Evolutionary conservation across 139 green algal species (phyloP).

Genomic region (Closterium sp.): DNA sequence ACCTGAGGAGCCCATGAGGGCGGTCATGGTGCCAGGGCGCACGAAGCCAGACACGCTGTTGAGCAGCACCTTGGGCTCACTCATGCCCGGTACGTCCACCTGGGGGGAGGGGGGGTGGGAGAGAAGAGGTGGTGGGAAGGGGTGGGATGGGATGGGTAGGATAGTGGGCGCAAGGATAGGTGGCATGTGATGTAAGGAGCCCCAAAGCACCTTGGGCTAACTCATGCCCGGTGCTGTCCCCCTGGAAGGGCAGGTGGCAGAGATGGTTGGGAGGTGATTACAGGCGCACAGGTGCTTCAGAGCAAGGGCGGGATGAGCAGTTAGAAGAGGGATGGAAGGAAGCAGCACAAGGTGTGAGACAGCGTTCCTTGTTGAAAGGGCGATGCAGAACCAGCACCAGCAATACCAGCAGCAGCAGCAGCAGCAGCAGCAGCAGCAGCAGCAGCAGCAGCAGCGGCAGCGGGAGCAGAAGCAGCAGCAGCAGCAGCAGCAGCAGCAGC

Average conservation of each 20-base stretch:
- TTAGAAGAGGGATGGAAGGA: not conserved
- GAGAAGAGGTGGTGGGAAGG: not conserved
- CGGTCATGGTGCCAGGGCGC: slow-evolving; percentile 47
- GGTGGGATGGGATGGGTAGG: not conserved
- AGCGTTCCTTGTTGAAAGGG: not conserved
- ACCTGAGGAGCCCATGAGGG: slow-evolving; percentile 54
- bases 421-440: too few relatives aligned
- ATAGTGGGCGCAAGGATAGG: too few relatives aligned
- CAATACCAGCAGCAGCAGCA: not conserved
- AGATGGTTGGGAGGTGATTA: not conserved
- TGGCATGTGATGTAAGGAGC: too few relatives aligned
- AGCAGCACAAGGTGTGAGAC: too few relatives aligned
- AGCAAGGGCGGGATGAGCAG: too few relatives aligned
- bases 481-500: too few relatives aligned
- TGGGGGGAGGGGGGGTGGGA: not conserved
- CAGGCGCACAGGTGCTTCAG: too few relatives aligned
- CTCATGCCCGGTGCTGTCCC: slow-evolving; percentile 22
- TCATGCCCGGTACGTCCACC: slow-evolving; percentile 25
- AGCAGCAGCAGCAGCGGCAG: too few relatives aligned
- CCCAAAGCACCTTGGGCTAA: not conserved
- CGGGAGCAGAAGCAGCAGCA: too few relatives aligned
- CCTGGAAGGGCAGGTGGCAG: not conserved
- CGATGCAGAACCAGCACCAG: not conserved
- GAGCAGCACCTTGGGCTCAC: slow-evolving; percentile 35
- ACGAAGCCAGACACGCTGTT: slow-evolving; percentile 42